phyloP scores from a whole-genome alignment of 2,329 filamentous ascomycete genomes.

The Ceratocystis smalleyi region DNA sequence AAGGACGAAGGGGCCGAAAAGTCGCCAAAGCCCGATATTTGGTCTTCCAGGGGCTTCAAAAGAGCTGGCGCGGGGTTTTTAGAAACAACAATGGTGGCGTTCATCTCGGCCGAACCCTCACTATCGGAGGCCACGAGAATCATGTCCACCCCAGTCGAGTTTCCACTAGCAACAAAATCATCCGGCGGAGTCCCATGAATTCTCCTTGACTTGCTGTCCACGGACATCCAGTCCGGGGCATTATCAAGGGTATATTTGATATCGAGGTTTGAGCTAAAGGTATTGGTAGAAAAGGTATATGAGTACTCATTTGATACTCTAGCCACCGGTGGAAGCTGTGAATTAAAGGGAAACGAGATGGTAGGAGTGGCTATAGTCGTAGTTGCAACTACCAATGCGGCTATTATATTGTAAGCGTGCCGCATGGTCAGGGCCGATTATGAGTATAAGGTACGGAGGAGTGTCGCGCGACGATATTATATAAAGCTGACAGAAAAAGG shows the following conservation, averaged over 20 bases:
- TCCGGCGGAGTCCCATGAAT: slow-evolving; percentile 55
- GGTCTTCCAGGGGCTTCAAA: slow-evolving; percentile 39
- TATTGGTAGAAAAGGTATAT: slow-evolving; percentile 57
- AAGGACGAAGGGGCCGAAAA: slow-evolving; percentile 46
- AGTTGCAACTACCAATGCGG: slow-evolving; percentile 21
- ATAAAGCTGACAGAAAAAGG: neutral
- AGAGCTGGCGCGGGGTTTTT: slow-evolving; percentile 38
- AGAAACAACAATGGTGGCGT: slow-evolving; percentile 57
- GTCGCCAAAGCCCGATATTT: slow-evolving; percentile 42
- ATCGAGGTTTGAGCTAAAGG: slow-evolving; percentile 47
- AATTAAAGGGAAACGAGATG: slow-evolving; percentile 59
- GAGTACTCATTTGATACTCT: slow-evolving; percentile 50
- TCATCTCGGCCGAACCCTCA: slow-evolving; percentile 46
- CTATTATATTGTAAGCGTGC: slow-evolving; percentile 19
- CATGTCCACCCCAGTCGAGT: slow-evolving; percentile 45
- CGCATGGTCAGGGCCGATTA: slow-evolving; percentile 1
- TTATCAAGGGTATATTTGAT: slow-evolving; percentile 52
- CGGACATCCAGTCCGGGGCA: slow-evolving; percentile 55
- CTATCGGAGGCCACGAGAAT: slow-evolving; percentile 54
- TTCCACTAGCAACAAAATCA: slow-evolving; percentile 31
- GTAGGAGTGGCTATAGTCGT: slow-evolving; percentile 28
- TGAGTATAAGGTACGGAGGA: neutral
- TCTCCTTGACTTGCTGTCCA: slow-evolving; percentile 48
- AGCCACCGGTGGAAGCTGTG: slow-evolving; percentile 68
- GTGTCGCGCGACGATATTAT: neutral